phyloP scores from a whole-genome alignment of 805 yeast species.

The Kodamaea laetipori region DNA sequence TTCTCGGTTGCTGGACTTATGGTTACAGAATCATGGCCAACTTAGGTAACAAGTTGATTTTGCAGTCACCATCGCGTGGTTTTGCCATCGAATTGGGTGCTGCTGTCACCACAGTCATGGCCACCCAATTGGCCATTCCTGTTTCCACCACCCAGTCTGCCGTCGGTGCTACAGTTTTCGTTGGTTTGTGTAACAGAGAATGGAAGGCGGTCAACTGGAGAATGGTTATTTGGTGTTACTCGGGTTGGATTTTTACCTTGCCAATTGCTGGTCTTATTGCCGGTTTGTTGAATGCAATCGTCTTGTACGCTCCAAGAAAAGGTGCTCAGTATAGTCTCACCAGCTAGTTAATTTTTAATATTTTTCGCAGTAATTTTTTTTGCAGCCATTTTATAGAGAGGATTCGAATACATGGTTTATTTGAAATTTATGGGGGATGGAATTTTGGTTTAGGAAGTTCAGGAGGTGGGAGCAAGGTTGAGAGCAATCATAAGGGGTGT shows the following conservation, averaged over 20 bases:
- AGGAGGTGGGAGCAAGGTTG: too few relatives aligned
- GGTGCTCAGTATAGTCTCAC: conserved; percentile 30
- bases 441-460: too few relatives aligned
- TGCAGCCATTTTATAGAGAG: conserved; percentile 4
- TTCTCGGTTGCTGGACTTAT: conserved; percentile 67
- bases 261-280: conserved; percentile 75
- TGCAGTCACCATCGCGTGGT: conserved; percentile 79
- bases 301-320: conserved; percentile 60
- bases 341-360: not conserved
- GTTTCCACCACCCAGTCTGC: conserved; percentile 80
- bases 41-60: conserved; percentile 72
- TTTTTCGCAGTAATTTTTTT: not conserved
- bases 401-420: conserved; percentile 1
- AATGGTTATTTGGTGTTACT: conserved; percentile 69
- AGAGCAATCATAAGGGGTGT: too few relatives aligned
- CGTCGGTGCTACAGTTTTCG: conserved; percentile 75
- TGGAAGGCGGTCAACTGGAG: conserved; percentile 71
- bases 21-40: conserved; percentile 72
- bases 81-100: conserved; percentile 78
- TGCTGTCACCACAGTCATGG: conserved; percentile 73
- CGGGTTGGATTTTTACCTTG: conserved; percentile 72
- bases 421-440: too few relatives aligned
- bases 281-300: conserved; percentile 64
- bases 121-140: conserved; percentile 71
- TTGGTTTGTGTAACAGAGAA: conserved; percentile 71